Base-by-base conservation (phyloP, 768 basidiomycete genomes). In the Ramaria sp. region DNA sequence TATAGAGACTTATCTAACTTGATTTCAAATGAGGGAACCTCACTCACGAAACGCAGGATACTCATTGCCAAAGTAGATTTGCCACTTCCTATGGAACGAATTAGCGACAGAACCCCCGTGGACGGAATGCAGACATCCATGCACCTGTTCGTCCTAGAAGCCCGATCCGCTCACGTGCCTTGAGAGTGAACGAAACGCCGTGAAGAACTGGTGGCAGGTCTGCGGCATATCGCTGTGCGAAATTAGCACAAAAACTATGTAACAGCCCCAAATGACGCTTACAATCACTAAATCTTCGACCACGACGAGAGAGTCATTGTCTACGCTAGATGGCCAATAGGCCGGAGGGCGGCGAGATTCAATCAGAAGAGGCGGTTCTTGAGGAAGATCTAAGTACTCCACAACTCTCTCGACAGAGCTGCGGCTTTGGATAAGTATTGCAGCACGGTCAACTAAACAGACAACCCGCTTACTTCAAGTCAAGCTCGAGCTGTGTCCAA, bases 391-490 rank as follows among this genome's bases (percentile, higher is more conserved):
- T 24, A 95, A 81, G 72, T 94, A 95, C 73, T 95, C 92, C 7
- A 91, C 82, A 13, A 94, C 78, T 58, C 93, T 87, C 68, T 97
- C 92, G 4, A 95, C 90, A 12, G 89, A 86, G 72, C 88, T 90
- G 53, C 7, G 20, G 30, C 5, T 2, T 9, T 37, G 13, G 31
- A 30, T 43, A 43, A 43, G 42, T 19, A 42, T 15, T 15, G 15
- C 19, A 48, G 24, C 24, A 15, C 49, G 43, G 24, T 19, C 31
- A 11, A 22, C 15, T 46, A 15, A 13, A 43, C 41, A 53, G 30
- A 7, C 45, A 7, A 11, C 15, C 31, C 31, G 75, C 84, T 11
- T 65, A 87, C 85, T 87, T 88, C 50, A 88, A 72, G 68, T 87
- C 84, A 41, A 88, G 72, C 66, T 89, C 86, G 22, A 91, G 74